A percentile compares a stretch with the other conserved stretches of the same genome.
Conservation (phyloP, 805 yeast genomes). For the Starmera dryadoides region DNA sequence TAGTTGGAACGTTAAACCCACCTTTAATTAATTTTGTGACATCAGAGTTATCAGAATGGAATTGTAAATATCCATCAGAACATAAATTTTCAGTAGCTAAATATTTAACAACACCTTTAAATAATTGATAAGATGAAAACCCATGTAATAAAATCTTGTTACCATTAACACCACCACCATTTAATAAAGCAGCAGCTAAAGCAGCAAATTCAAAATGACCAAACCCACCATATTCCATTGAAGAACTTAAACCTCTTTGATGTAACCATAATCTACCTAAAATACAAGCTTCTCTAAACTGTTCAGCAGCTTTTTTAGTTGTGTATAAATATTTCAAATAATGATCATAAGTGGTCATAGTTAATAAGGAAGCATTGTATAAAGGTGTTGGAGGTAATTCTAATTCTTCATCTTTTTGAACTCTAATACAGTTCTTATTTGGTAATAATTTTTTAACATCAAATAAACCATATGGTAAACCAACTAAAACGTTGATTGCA, state of each 20-base stretch:
- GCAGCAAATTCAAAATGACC: conserved; percentile 88
- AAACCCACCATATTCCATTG: conserved; percentile 67
- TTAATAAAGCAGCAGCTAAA: conserved; percentile 70
- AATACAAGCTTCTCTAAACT: conserved; percentile 80
- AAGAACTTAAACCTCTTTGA: conserved; percentile 75
- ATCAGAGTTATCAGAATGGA: conserved; percentile 38
- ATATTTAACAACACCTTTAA: conserved; percentile 80
- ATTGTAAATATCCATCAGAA: conserved; percentile 56
- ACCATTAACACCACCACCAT: conserved; percentile 76
- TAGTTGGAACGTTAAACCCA: conserved; percentile 68
- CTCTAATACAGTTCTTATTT: conserved; percentile 74
- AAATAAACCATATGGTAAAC: conserved; percentile 64
- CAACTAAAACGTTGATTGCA: conserved; percentile 63
- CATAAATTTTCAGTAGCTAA: conserved; percentile 74
- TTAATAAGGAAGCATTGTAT: conserved; percentile 74
- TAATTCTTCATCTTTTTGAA: conserved; percentile 30
- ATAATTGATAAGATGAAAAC: conserved; percentile 86
- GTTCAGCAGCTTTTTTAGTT: conserved; percentile 66
- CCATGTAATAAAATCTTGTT: conserved; percentile 77
- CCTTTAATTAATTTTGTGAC: conserved; percentile 35
- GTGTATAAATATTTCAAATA: conserved; percentile 73
- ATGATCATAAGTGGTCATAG: conserved; percentile 61
- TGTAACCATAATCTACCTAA: conserved; percentile 86
- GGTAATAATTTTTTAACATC: conserved; percentile 72
- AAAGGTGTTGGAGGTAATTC: conserved; percentile 71